A percentile compares a stretch with the other conserved stretches of the same genome.
These are phyloP conservation scores for Ceratorhiza oryzae-sativae DNA, from an alignment of 1,284 basidiomycete genomes.

Conservation along the genomic window DNA sequence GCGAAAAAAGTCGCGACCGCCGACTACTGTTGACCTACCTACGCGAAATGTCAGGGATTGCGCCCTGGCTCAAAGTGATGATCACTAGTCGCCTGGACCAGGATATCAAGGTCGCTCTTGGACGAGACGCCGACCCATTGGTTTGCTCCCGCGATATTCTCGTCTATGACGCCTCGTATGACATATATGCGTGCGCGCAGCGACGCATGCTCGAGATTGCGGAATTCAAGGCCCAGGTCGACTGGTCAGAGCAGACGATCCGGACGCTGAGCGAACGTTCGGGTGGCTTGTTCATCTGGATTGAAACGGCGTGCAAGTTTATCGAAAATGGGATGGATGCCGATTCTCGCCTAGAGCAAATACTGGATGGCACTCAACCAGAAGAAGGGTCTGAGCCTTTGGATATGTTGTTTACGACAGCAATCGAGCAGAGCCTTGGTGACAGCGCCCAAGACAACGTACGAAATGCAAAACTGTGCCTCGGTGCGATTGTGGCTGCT, in stretches of 20 bases:
- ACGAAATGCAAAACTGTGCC: background rate
- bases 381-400: background rate
- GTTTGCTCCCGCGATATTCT: background rate
- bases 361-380: constrained; percentile 10
- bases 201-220: background rate
- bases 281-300: constrained; percentile 13
- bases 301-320: constrained; percentile 19
- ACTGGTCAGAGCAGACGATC: background rate
- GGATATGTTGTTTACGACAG: constrained; percentile 19
- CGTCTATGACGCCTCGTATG: background rate
- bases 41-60: background rate
- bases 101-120: constrained; percentile 1
- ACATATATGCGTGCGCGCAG: background rate
- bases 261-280: background rate
- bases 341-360: background rate
- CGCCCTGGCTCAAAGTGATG: constrained; percentile 22
- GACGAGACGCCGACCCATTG: background rate
- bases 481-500: constrained; percentile 8
- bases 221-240: background rate
- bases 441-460: background rate
- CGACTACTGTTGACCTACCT: background rate
- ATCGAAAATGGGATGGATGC: background rate
- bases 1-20: background rate
- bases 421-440: background rate
- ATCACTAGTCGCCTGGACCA: constrained; percentile 37